A percentile compares a stretch with the other conserved stretches of the same genome.
These are phyloP conservation scores for Boletales sp. DNA, from an alignment of 768 basidiomycete genomes.

Conservation along the genomic window DNA sequence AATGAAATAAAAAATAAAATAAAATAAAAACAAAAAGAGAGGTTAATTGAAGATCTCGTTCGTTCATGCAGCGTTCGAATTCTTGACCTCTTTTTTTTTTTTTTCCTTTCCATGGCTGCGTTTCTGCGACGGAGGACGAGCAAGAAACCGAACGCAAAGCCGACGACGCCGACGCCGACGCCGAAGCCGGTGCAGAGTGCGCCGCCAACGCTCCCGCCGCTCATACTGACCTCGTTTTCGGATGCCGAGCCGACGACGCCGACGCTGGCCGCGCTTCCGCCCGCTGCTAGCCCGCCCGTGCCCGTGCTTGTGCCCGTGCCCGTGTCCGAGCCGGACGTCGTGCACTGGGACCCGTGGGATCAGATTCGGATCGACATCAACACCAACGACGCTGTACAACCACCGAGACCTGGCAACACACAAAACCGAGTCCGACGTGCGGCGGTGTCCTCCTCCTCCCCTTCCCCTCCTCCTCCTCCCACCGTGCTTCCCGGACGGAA, in stretches of 20 bases:
- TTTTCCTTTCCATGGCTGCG: slow-evolving; percentile 40
- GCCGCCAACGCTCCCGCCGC: slow-evolving; percentile 35
- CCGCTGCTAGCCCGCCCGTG: slow-evolving; percentile 14
- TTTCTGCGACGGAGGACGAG: slow-evolving; percentile 52
- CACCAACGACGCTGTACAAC: no score
- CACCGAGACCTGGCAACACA: slow-evolving; percentile 11
- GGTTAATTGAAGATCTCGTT: slow-evolving; percentile 20
- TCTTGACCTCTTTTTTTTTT: not conserved
- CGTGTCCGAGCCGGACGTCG: not conserved
- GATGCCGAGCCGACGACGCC: slow-evolving; percentile 19
- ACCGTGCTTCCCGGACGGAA: slow-evolving; percentile 25
- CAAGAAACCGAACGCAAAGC: not conserved
- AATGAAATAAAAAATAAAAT: slow-evolving; percentile 12
- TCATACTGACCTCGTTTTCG: slow-evolving; percentile 37
- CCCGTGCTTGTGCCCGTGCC: not conserved
- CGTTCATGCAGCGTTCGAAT: no score
- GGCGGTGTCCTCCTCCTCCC: not conserved
- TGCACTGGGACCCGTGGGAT: no score
- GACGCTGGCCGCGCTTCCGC: not conserved
- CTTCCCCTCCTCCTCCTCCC: slow-evolving; percentile 3
- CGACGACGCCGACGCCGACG: slow-evolving; percentile 10
- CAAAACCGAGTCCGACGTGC: no score
- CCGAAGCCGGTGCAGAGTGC: no score
- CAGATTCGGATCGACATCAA: no score
- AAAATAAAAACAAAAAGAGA: no score